Percentiles rank a stretch among this genome's conserved stretches.
These are phyloP conservation scores for Candida nanaspora DNA, from an alignment of 805 yeast genomes.

Conservation along the genomic window DNA sequence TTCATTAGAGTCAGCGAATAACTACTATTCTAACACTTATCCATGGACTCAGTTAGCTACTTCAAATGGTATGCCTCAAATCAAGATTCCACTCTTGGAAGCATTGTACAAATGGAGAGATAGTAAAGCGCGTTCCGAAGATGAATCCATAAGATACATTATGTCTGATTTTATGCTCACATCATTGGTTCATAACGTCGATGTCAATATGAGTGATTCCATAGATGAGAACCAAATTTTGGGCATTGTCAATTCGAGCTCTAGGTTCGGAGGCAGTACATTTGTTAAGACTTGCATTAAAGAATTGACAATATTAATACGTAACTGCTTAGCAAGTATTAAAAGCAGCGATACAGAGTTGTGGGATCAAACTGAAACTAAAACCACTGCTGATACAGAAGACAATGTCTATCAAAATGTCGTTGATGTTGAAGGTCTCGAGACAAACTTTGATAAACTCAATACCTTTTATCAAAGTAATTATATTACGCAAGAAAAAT, in stretches of 20 bases:
- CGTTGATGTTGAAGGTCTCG: constrained; percentile 17
- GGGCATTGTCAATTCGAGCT: constrained; percentile 33
- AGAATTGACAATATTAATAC: constrained; percentile 52
- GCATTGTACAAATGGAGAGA: constrained; percentile 83
- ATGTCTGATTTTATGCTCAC: constrained; percentile 78
- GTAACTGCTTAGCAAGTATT: constrained; percentile 28
- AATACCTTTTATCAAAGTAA: background rate
- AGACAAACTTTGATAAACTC: constrained; percentile 13
- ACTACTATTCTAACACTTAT: constrained; percentile 19
- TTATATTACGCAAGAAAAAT: background rate
- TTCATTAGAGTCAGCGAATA: constrained; percentile 13
- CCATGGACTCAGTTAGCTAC: constrained; percentile 62
- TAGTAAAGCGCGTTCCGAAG: constrained; percentile 58
- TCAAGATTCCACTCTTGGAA: constrained; percentile 48
- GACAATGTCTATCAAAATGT: constrained; percentile 13
- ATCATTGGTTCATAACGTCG: constrained; percentile 34
- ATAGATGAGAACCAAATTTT: constrained; percentile 59
- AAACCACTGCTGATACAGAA: constrained; percentile 10
- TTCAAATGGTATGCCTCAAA: constrained; percentile 56
- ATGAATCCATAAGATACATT: constrained; percentile 77
- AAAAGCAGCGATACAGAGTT: constrained; percentile 31
- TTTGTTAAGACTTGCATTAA: constrained; percentile 48
- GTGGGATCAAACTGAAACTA: constrained; percentile 6
- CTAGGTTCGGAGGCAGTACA: constrained; percentile 34
- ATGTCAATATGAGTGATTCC: constrained; percentile 20